These are phyloP conservation scores for Aspergillus fumigatiaffinis DNA, from an alignment of 2,329 filamentous ascomycete species.

Conservation along the genomic window DNA sequence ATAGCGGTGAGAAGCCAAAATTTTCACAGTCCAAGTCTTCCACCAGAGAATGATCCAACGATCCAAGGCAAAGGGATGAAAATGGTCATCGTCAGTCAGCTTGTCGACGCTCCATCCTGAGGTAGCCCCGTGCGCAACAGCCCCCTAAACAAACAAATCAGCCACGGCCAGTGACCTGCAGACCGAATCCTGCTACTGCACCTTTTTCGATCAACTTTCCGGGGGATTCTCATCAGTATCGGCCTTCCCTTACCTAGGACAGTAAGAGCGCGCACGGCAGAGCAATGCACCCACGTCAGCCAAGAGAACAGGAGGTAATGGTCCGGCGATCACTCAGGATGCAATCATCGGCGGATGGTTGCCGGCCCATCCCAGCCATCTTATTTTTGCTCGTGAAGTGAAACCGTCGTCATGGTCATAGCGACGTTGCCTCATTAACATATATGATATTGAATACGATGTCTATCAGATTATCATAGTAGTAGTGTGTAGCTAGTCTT, in stretches of 20 bases:
- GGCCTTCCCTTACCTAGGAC: slow-evolving; percentile 11
- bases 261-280: not conserved
- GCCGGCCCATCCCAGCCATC: not conserved
- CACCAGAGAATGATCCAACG: not conserved
- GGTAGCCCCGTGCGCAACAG: slow-evolving; percentile 20
- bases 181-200: slow-evolving; percentile 4
- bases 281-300: slow-evolving; percentile 1
- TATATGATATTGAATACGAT: not conserved
- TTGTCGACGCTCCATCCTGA: slow-evolving; percentile 21
- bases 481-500: not conserved
- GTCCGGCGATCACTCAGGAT: not conserved
- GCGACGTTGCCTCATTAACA: too few species aligned
- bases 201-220: slow-evolving; percentile 14
- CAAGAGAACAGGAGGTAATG: not conserved
- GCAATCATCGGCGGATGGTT: not conserved
- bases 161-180: not conserved
- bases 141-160: not conserved
- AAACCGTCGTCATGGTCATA: not conserved
- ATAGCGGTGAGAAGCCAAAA: not conserved
- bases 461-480: not conserved
- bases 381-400: not conserved
- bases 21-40: not conserved
- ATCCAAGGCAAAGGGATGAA: not conserved
- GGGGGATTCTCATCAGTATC: slow-evolving; percentile 28
- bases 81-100: not conserved